These are phyloP conservation scores for Fistulifera solaris DNA, from an alignment of 108 stramenopile genomes.

Conservation along the genomic window DNA sequence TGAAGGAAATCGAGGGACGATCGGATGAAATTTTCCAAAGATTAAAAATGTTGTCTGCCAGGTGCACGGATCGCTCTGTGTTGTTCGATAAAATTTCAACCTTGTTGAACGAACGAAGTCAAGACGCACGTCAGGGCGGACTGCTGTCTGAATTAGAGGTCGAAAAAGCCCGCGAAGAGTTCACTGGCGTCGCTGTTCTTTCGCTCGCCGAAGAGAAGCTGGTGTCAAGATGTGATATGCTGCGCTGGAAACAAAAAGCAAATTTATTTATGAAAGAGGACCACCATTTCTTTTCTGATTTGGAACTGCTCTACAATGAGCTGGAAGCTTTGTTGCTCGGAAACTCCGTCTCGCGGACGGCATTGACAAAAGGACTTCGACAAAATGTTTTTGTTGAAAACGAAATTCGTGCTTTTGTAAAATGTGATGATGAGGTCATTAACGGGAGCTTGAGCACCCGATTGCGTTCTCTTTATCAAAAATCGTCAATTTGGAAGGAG, in stretches of 20 bases:
- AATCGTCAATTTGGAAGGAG: slow-evolving; percentile 33
- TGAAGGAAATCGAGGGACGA: too few species aligned
- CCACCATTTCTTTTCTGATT: slow-evolving; percentile 6
- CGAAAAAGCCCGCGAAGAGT: slow-evolving; percentile 16
- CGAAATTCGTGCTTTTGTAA: slow-evolving; percentile 41
- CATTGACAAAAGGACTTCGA: slow-evolving; percentile 17
- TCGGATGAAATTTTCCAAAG: not conserved
- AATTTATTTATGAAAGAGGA: slow-evolving; percentile 3
- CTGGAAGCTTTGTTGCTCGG: slow-evolving; percentile 22
- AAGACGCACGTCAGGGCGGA: too few species aligned
- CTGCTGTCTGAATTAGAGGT: too few species aligned
- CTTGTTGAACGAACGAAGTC: not conserved
- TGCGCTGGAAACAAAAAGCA: slow-evolving; percentile 42
- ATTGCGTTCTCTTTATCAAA: slow-evolving; percentile 5
- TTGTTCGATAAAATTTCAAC: not conserved
- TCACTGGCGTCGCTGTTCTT: slow-evolving; percentile 33
- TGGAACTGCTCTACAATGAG: slow-evolving; percentile 24
- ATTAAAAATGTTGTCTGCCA: not conserved
- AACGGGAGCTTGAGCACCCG: not conserved
- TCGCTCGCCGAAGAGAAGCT: slow-evolving; percentile 63
- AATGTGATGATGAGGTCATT: slow-evolving; percentile 13
- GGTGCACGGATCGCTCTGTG: not conserved
- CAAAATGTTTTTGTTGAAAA: slow-evolving; percentile 30
- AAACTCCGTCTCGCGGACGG: slow-evolving; percentile 21
- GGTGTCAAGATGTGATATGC: slow-evolving; percentile 33